Evolutionary conservation across 2,329 filamentous ascomycete genomes (phyloP).

Genomic region (Orbilia brochopaga): DNA sequence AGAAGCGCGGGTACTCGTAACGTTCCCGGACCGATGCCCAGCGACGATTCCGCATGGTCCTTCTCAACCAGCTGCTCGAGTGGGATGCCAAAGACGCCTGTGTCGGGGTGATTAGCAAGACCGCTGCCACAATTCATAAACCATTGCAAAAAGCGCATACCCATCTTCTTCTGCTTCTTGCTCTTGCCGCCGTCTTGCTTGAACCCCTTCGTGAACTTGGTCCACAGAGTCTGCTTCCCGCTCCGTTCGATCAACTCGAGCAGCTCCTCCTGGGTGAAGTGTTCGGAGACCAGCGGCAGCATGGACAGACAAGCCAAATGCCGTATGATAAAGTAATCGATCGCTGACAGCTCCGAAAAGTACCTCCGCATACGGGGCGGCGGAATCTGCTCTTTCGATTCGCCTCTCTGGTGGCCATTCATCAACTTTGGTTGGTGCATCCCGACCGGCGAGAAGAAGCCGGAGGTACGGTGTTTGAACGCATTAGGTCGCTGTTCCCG

Average conservation of each 20-base stretch:
- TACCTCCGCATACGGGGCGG: conserved; percentile 70
- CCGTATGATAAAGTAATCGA: conserved; percentile 97
- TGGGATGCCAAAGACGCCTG: conserved; percentile 78
- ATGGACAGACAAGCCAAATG: conserved; percentile 94
- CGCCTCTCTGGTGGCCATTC: conserved; percentile 70
- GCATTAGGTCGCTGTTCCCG: conserved; percentile 84
- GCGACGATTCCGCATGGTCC: conserved; percentile 95
- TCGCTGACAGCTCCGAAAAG: conserved; percentile 91
- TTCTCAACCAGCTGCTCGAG: conserved; percentile 88
- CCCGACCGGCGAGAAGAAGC: conserved; percentile 52
- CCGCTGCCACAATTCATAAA: conserved; percentile 18
- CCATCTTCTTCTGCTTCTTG: conserved; percentile 83
- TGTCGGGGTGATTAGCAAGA: conserved; percentile 36
- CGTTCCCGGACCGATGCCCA: conserved; percentile 90
- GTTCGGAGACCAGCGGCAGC: conserved; percentile 85
- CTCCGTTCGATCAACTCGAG: conserved; percentile 90
- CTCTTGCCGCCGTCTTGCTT: conserved; percentile 74
- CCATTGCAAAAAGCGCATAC: conserved; percentile 2
- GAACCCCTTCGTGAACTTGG: conserved; percentile 95
- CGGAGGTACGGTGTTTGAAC: conserved; percentile 68
- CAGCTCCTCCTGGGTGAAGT: conserved; percentile 93
- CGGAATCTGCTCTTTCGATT: conserved; percentile 66
- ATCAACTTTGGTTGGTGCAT: conserved; percentile 71
- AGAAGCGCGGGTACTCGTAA: conserved; percentile 90
- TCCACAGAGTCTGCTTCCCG: conserved; percentile 91